Percentiles rank a stretch among this genome's conserved stretches.
These are phyloP conservation scores for Mycosphaerella sp. DNA, from an alignment of 2,329 filamentous ascomycete genomes.

Conservation along the genomic window DNA sequence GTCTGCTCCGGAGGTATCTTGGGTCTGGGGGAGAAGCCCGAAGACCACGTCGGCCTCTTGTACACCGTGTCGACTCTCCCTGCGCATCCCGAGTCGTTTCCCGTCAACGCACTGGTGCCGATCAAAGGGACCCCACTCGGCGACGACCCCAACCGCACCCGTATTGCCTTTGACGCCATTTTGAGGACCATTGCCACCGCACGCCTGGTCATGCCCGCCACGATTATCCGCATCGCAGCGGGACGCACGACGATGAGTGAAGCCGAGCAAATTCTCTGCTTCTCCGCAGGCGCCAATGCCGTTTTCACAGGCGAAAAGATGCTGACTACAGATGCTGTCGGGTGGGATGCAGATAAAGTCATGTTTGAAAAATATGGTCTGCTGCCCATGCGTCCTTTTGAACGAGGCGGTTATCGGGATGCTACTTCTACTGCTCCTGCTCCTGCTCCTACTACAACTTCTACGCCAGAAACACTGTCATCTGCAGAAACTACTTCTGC, in stretches of 20 bases:
- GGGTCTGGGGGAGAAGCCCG: slow-evolving; percentile 70
- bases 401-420: slow-evolving; percentile 31
- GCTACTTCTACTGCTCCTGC: not conserved
- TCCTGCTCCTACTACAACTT: no score
- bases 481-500: not conserved
- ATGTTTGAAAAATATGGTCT: slow-evolving; percentile 83
- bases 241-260: slow-evolving; percentile 78
- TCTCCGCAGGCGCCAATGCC: slow-evolving; percentile 87
- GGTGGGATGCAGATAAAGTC: slow-evolving; percentile 78
- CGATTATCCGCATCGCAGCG: slow-evolving; percentile 80
- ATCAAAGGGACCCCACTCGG: slow-evolving; percentile 85
- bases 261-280: slow-evolving; percentile 83
- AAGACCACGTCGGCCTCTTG: slow-evolving; percentile 75
- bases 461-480: slow-evolving; percentile 20
- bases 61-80: slow-evolving; percentile 77
- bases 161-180: slow-evolving; percentile 69
- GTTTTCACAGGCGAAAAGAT: slow-evolving; percentile 95
- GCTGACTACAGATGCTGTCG: slow-evolving; percentile 85
- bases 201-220: slow-evolving; percentile 72
- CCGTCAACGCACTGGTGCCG: slow-evolving; percentile 83
- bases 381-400: slow-evolving; percentile 58
- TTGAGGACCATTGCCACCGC: slow-evolving; percentile 79
- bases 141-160: slow-evolving; percentile 48
- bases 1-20: slow-evolving; percentile 88
- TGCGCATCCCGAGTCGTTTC: slow-evolving; percentile 80